Percentiles rank a stretch among this genome's conserved stretches.
Evolutionary conservation across 768 basidiomycete genomes (phyloP).

Genomic region (Termitomyces sp.): DNA sequence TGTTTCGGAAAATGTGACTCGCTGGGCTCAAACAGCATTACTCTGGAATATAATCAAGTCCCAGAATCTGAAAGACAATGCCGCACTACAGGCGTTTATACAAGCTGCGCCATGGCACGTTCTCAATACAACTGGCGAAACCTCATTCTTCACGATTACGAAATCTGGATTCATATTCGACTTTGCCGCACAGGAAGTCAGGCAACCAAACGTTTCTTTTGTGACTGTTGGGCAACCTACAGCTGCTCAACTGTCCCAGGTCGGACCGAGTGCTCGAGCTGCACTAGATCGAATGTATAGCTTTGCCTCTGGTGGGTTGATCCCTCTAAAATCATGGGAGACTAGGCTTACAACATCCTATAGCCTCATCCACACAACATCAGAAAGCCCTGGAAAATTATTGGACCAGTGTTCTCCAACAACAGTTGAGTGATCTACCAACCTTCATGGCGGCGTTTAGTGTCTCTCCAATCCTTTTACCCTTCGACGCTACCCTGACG

Average conservation of each 20-base stretch:
- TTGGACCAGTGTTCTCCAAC: slow-evolving; percentile 52
- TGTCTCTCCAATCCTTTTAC: slow-evolving; percentile 47
- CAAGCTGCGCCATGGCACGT: slow-evolving; percentile 44
- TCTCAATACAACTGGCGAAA: slow-evolving; percentile 36
- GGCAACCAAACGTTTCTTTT: slow-evolving; percentile 43
- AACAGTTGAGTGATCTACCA: slow-evolving; percentile 36
- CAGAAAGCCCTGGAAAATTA: slow-evolving; percentile 44
- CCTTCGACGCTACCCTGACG: slow-evolving; percentile 52
- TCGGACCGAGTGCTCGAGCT: slow-evolving; percentile 32
- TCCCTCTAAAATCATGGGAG: neutral
- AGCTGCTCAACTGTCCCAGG: slow-evolving; percentile 38
- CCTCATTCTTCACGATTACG: slow-evolving; percentile 35
- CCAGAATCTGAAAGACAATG: slow-evolving; percentile 36
- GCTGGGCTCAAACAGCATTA: slow-evolving; percentile 57
- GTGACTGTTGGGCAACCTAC: slow-evolving; percentile 41
- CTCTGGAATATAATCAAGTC: slow-evolving; percentile 58
- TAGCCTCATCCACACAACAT: slow-evolving; percentile 59
- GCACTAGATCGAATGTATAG: slow-evolving; percentile 58
- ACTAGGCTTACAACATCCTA: slow-evolving; percentile 6
- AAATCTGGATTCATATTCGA: slow-evolving; percentile 54
- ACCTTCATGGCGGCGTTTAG: slow-evolving; percentile 45
- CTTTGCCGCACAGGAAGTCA: slow-evolving; percentile 54
- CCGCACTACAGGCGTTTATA: slow-evolving; percentile 44
- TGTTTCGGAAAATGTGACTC: slow-evolving; percentile 44
- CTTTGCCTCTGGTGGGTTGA: slow-evolving; percentile 50